Percentiles rank a stretch among this genome's conserved stretches.
These are phyloP conservation scores for Amylostereum areolatum DNA, from an alignment of 1,284 basidiomycete species.

Conservation along the genomic window DNA sequence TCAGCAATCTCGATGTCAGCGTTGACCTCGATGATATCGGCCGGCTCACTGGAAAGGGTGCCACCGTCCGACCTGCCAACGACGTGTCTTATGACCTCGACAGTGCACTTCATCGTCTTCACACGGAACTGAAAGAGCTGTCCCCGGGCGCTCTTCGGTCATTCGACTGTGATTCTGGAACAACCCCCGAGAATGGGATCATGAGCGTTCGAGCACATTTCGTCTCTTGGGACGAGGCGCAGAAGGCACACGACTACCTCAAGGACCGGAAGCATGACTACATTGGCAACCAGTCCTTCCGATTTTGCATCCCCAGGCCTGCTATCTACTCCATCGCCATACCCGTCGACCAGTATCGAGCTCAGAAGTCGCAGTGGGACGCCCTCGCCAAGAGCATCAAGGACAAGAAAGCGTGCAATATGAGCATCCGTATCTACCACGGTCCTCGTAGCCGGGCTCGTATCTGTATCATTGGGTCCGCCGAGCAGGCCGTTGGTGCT, in stretches of 20 bases:
- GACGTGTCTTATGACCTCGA: too few relatives aligned
- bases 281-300: constrained; percentile 14
- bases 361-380: constrained; percentile 44
- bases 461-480: constrained; percentile 26
- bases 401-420: constrained; percentile 23
- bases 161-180: not conserved
- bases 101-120: too few relatives aligned
- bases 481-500: constrained; percentile 43
- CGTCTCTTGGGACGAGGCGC: constrained; percentile 39
- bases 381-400: constrained; percentile 28
- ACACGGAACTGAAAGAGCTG: not conserved
- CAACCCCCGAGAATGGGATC: constrained; percentile 11
- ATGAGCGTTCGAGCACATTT: constrained; percentile 34
- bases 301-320: constrained; percentile 35
- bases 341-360: constrained; percentile 39
- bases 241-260: constrained; percentile 27
- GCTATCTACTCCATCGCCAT: constrained; percentile 41
- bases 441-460: constrained; percentile 6
- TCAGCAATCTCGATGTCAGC: constrained; percentile 24
- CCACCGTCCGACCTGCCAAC: not conserved
- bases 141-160: not conserved
- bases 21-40: constrained; percentile 13
- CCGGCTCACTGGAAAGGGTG: not conserved
- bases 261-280: constrained; percentile 19
- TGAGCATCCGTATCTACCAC: constrained; percentile 13